Evolutionary conservation across 352 stramenopile species (phyloP), one percentile per base, ranked within the genome.

Genomic region (Hyaloperonospora arabidopsidis): DNA sequence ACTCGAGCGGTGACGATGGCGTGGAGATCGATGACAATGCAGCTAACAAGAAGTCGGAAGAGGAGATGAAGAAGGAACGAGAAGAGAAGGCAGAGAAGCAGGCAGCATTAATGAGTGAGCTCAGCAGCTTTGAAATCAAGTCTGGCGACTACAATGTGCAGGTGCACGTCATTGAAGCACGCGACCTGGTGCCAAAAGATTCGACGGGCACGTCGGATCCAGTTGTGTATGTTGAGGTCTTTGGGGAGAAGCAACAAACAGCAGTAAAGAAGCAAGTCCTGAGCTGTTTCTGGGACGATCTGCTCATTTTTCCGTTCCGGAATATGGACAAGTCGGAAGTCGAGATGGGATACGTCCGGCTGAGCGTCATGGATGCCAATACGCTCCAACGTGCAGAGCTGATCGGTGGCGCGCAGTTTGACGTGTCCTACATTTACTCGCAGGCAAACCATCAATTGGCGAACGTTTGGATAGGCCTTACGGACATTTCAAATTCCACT

Each of bases 391-490:
- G 82, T n/a, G 85, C 86, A 41, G 86, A 95, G 48, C 72, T 96
- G 7, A 96, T 97, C 49, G 89, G 89, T 38, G 76, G 68, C 1
- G 84, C 84, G 13, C 80, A 87, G 44, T 92, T 96, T 49, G 87
- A 96, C 34, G 63, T 89, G 17, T 89, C 84, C 44, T 93, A 91
- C 68, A 70, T 93, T 43, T 92, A 96, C 63, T 90, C 84, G 4
- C 74, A 86, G 52, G 56, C 72, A 17, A 89, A 96, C 52, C 87
- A 97, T 52, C 84, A 96, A 54, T 67, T 96, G 15, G 79, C 88
- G 22, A 90, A 93, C 41, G 76, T 93, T 32, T 97, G 89, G 89
- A 84, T 97, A 28, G 84, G 84, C 40, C 56, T 97, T 7, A 91
- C 92, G 14, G 87, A 97, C 57, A 86, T 84, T 19, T 61, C 73